Evolutionary conservation across 129 eudicot species (phyloP).

Genomic region (Oenanthe sinensis): DNA sequence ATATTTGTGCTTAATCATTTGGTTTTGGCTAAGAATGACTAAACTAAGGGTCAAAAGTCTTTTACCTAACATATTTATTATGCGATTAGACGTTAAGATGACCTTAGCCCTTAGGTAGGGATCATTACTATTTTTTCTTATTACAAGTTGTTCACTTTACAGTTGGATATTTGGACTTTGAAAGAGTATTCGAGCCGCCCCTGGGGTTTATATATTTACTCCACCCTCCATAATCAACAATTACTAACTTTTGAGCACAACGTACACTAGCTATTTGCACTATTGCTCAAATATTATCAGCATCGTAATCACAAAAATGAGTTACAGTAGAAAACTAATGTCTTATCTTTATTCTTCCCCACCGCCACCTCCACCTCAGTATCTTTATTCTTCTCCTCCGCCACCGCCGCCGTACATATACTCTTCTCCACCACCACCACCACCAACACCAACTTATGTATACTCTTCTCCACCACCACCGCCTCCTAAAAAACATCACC

Average conservation of each 20-base stretch:
- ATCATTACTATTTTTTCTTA: background rate
- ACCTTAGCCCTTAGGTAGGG: background rate
- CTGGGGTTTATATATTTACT: background rate
- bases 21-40: background rate
- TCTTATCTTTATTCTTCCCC: slow-evolving; percentile 10
- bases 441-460: slow-evolving; percentile 27
- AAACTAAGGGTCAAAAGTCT: background rate
- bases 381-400: slow-evolving; percentile 23
- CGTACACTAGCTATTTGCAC: background rate
- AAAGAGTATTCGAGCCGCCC: background rate
- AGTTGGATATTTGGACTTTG: background rate
- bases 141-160: background rate
- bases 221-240: background rate
- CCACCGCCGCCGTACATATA: background rate
- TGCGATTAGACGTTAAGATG: background rate
- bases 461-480: slow-evolving; percentile 23
- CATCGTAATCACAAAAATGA: slow-evolving; percentile 1
- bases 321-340: slow-evolving; percentile 6
- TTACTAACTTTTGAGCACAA: background rate
- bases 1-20: background rate
- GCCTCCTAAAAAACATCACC: slow-evolving; percentile 2
- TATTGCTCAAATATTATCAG: background rate
- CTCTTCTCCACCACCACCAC: slow-evolving; percentile 3
- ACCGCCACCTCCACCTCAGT: slow-evolving; percentile 12
- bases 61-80: background rate